Evolutionary conservation across 106 monocot species (phyloP).

Genomic region (Narthecium ossifragum): DNA sequence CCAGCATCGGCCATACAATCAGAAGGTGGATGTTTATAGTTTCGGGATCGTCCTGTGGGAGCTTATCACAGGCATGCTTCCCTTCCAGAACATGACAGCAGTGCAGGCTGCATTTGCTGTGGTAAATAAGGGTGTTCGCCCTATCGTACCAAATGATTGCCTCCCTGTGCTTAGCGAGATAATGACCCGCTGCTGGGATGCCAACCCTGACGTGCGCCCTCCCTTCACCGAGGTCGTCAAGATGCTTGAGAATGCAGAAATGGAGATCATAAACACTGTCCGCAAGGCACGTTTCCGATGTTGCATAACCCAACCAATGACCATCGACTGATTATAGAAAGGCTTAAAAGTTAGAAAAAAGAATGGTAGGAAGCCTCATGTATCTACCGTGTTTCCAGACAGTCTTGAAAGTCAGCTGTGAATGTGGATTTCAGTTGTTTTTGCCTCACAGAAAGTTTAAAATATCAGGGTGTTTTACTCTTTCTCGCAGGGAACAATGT

Average conservation of each 20-base stretch:
- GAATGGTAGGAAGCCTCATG: constrained; percentile 1
- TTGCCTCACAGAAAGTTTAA: no score
- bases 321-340: constrained; percentile 27
- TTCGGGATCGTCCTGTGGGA: constrained; percentile 70
- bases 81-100: constrained; percentile 70
- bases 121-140: constrained; percentile 56
- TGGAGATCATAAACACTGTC: constrained; percentile 41
- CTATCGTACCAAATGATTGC: constrained; percentile 49
- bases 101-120: constrained; percentile 76
- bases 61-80: constrained; percentile 63
- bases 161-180: constrained; percentile 53
- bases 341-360: not conserved
- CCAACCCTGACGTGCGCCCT: constrained; percentile 51
- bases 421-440: not conserved
- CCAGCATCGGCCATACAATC: constrained; percentile 64
- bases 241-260: constrained; percentile 54
- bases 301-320: constrained; percentile 58
- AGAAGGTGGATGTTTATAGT: constrained; percentile 72
- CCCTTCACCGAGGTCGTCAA: constrained; percentile 48
- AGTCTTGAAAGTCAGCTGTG: not conserved
- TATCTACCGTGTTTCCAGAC: not conserved
- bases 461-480: no score
- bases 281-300: constrained; percentile 53
- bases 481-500: no score
- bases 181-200: constrained; percentile 71